A percentile compares a stretch with the other conserved stretches of the same genome.
phyloP scores from a whole-genome alignment of 371 early-diverging fungal genomes.

The Apophysomyces sp. region DNA sequence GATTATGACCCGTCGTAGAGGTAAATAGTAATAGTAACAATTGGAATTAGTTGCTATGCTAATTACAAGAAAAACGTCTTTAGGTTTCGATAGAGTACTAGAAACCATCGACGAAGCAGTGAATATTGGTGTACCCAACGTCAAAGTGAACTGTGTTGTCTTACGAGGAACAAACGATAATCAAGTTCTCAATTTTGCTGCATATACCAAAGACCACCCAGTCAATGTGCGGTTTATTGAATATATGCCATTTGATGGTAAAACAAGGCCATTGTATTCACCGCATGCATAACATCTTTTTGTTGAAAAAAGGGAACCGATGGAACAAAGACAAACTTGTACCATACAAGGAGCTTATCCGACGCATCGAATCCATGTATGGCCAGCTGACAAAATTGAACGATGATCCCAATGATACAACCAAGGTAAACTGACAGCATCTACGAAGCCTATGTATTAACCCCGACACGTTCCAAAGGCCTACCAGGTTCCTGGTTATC shows the following conservation, averaged over 20 bases:
- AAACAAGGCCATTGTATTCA: slow-evolving; percentile 3
- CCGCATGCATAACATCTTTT: background rate
- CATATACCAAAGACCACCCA: slow-evolving; percentile 71
- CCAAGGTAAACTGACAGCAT: slow-evolving; percentile 58
- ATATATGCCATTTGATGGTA: slow-evolving; percentile 97
- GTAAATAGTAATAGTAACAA: slow-evolving; percentile 18
- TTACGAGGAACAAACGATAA: slow-evolving; percentile 84
- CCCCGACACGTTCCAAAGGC: too few species aligned
- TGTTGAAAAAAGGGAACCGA: slow-evolving; percentile 63
- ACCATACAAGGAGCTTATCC: slow-evolving; percentile 76
- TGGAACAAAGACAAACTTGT: slow-evolving; percentile 86
- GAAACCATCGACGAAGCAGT: slow-evolving; percentile 73
- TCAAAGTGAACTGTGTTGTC: slow-evolving; percentile 91
- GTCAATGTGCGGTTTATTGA: slow-evolving; percentile 92
- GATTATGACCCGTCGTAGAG: slow-evolving; percentile 84
- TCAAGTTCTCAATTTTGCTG: slow-evolving; percentile 83
- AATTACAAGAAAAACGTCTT: background rate
- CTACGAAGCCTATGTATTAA: too few species aligned
- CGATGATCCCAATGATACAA: slow-evolving; percentile 85
- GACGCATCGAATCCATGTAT: slow-evolving; percentile 54
- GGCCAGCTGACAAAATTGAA: slow-evolving; percentile 60
- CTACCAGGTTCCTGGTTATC: slow-evolving; percentile 73
- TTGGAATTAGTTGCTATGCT: background rate
- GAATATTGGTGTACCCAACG: slow-evolving; percentile 59
- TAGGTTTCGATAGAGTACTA: slow-evolving; percentile 76